Percentiles rank a stretch among this genome's conserved stretches.
Evolutionary conservation across 768 basidiomycete genomes (phyloP).

Genomic region (Megacollybia marginata): DNA sequence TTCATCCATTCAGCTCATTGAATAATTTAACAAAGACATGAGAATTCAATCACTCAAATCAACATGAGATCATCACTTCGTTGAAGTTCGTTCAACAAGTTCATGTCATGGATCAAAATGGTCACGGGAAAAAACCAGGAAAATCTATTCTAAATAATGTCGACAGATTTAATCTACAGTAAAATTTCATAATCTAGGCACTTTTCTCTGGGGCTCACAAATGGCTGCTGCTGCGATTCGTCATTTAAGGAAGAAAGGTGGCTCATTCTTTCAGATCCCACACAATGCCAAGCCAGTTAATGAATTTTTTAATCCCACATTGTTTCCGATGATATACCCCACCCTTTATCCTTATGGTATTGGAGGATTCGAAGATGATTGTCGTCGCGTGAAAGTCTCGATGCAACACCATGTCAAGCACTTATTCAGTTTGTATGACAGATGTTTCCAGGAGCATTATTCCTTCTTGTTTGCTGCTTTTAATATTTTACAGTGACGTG

Average conservation of each 20-base stretch:
- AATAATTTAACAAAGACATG: too few species aligned
- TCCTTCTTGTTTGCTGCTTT: constrained; percentile 22
- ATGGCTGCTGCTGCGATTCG: constrained; percentile 14
- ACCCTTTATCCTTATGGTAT: constrained; percentile 18
- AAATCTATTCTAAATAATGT: not conserved
- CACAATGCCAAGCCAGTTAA: constrained; percentile 9
- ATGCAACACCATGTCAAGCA: constrained; percentile 16
- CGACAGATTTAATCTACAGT: constrained; percentile 14
- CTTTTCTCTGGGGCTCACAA: too few species aligned
- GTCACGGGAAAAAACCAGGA: too few species aligned
- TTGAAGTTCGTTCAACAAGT: too few species aligned
- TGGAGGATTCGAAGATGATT: constrained; percentile 15
- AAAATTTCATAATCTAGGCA: constrained; percentile 6
- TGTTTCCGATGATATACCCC: constrained; percentile 19
- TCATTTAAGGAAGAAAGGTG: constrained; percentile 12
- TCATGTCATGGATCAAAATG: too few species aligned
- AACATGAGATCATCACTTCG: too few species aligned
- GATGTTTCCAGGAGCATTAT: constrained; percentile 16
- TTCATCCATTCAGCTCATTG: too few species aligned
- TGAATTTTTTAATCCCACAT: constrained; percentile 8
- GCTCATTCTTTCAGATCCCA: constrained; percentile 9
- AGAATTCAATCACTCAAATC: too few species aligned
- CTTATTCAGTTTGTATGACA: constrained; percentile 11
- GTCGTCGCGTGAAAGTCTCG: constrained; percentile 5
- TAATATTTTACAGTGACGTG: constrained; percentile 18